These are phyloP conservation scores for Glycine soja DNA, from an alignment of 306 rosid species.

Conservation along the genomic window DNA sequence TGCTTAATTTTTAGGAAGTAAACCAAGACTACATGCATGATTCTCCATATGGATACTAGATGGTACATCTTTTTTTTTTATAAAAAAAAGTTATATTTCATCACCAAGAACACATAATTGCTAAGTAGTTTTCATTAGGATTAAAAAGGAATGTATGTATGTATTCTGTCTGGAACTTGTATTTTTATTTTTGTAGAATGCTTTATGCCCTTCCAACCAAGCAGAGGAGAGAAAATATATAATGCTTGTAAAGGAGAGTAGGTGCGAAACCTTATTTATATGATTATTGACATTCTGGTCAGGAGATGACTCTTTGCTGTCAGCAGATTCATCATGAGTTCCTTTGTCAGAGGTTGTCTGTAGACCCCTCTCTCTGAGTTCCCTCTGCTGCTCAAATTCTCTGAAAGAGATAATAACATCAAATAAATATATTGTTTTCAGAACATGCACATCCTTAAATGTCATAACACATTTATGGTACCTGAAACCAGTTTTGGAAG, in stretches of 20 bases:
- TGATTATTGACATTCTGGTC: slow-evolving; percentile 72
- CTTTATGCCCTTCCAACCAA: slow-evolving; percentile 29
- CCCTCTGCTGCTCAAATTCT: slow-evolving; percentile 99
- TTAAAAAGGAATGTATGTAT: not conserved
- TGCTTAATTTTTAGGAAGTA: not conserved
- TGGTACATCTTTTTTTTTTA: not conserved
- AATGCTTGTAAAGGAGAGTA: too few relatives aligned
- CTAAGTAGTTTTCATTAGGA: slow-evolving; percentile 18
- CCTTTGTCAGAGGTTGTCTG: slow-evolving; percentile 77
- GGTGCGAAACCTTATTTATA: slow-evolving; percentile 68
- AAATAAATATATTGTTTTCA: slow-evolving; percentile 47
- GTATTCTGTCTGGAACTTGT: not conserved
- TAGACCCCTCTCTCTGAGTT: slow-evolving; percentile 95
- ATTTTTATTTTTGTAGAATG: not conserved
- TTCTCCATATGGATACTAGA: slow-evolving; percentile 32
- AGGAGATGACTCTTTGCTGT: slow-evolving; percentile 68
- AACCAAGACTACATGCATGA: slow-evolving; percentile 28
- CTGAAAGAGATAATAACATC: slow-evolving; percentile 61
- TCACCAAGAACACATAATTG: slow-evolving; percentile 1
- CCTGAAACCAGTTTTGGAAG: slow-evolving; percentile 99
- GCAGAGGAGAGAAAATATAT: not conserved
- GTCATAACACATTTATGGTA: slow-evolving; percentile 50
- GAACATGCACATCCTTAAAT: slow-evolving; percentile 46
- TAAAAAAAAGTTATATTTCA: slow-evolving; percentile 3
- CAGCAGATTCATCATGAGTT: slow-evolving; percentile 66